Base-by-base conservation (phyloP, 73 alveolate genomes). In the Breviolum minutum region DNA sequence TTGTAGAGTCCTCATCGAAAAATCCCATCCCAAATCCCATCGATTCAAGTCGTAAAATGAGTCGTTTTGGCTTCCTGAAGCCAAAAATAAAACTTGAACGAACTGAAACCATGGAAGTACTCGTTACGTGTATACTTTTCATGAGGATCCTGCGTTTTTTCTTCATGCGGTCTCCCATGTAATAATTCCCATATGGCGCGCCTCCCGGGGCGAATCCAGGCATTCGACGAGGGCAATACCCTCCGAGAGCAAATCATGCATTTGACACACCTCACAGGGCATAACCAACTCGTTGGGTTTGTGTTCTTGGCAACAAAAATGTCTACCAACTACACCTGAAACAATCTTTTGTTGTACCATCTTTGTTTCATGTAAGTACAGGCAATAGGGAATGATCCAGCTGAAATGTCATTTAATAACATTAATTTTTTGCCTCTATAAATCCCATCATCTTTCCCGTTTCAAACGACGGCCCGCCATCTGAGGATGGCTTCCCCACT, bases 131-230 rank as follows among this genome's bases (percentile, higher is more conserved):
- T 17, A 66, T 66, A 17, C 17, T 14, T 68, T 22, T 68, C 77
- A 68, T 40, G 0, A 22, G 77, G 77, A 22, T 68, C 77, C 24
- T 68, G 2, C 24, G 74, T 17, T 66, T 66, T 40, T 40, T 40
- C 3, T 40, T 3, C 54, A 40, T 40, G 54, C 54, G 54, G 5
- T 40, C 3, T 3, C 54, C 54, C 54, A 2, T 40, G 54, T 40
- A 2, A 40, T 40, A 40, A 40, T 40, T 40, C 54, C 54, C 54
- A 40, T 40, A 40, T 40, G 54, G 54, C 76, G 63, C 11, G 74
- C 98, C 98, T 92, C 98, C 14, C 98, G 89, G 24, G 88, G 98
- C 12, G 98, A 61, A 62, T 92, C 98, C 69, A 92, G 26, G 81
- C 89, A 73, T 30, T 92, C 98, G 60, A 92, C 98, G 54, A 92